Evolutionary conservation across 1,284 basidiomycete species (phyloP).

Genomic region (Trichosporon sp.): DNA sequence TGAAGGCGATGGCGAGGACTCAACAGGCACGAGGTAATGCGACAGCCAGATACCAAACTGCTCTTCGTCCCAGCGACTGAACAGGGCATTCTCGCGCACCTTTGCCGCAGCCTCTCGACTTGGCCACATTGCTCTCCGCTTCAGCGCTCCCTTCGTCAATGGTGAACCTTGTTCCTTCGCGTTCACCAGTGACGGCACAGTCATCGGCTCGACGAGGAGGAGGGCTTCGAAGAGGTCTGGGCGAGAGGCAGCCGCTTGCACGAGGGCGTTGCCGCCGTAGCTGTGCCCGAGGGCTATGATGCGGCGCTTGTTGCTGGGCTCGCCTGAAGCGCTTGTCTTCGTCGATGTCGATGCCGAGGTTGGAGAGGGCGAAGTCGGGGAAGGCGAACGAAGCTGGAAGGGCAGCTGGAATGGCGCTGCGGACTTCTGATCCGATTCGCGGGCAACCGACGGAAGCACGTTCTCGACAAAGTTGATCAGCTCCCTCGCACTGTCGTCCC

Average conservation of each 20-base stretch:
- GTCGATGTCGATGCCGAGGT: too few species aligned
- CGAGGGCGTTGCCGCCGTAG: slow-evolving; percentile 64
- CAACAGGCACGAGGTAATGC: slow-evolving; percentile 54
- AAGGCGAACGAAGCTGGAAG: background rate
- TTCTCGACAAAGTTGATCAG: slow-evolving; percentile 46
- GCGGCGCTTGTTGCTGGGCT: slow-evolving; percentile 6
- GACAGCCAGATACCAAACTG: slow-evolving; percentile 64
- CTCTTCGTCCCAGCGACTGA: slow-evolving; percentile 52
- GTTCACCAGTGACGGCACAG: slow-evolving; percentile 3
- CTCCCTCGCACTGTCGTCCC: slow-evolving; percentile 47
- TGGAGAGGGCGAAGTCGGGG: background rate
- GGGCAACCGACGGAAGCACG: slow-evolving; percentile 40
- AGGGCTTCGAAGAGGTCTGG: slow-evolving; percentile 67
- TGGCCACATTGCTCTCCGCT: slow-evolving; percentile 60
- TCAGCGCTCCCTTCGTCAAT: slow-evolving; percentile 53
- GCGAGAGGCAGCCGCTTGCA: slow-evolving; percentile 57
- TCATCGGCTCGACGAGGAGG: slow-evolving; percentile 68
- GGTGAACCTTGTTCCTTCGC: background rate
- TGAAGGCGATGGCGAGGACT: too few species aligned
- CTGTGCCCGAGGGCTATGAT: slow-evolving; percentile 69
- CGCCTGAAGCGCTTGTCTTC: too few species aligned
- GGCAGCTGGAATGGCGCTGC: background rate
- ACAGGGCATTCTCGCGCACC: slow-evolving; percentile 56
- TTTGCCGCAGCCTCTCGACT: slow-evolving; percentile 42
- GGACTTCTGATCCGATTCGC: too few species aligned